phyloP scores from a whole-genome alignment of 345 rosid species.

The Theobroma cacao region DNA sequence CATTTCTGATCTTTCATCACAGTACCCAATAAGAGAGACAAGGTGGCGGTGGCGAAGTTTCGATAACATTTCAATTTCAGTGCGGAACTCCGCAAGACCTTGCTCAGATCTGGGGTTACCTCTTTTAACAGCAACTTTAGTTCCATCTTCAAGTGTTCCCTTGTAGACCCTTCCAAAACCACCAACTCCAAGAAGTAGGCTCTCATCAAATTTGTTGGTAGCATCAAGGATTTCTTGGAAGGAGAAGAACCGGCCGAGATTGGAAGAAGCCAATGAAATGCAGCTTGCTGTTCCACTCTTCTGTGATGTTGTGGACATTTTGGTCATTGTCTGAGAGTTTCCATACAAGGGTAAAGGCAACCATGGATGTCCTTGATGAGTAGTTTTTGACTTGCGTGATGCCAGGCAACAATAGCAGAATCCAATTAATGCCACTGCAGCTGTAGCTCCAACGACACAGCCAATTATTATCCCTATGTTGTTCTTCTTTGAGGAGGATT shows the following conservation, averaged over 20 bases:
- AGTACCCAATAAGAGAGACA: conserved; percentile 95
- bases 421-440: conserved; percentile 41
- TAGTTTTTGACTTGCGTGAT: conserved; percentile 48
- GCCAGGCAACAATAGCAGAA: conserved; percentile 59
- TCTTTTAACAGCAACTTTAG: conserved; percentile 89
- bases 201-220: conserved; percentile 90
- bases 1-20: conserved; percentile 97
- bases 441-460: conserved; percentile 45
- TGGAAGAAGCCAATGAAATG: conserved; percentile 73
- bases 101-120: conserved; percentile 99
- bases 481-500: conserved; percentile 38
- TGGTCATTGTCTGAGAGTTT: conserved; percentile 79
- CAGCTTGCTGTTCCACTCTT: conserved; percentile 89
- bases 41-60: conserved; percentile 97
- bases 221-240: conserved; percentile 93
- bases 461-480: conserved; percentile 45
- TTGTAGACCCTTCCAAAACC: conserved; percentile 96
- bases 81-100: conserved; percentile 96
- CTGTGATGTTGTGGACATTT: conserved; percentile 77
- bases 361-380: conserved; percentile 79
- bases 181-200: conserved; percentile 88
- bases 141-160: conserved; percentile 89
- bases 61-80: conserved; percentile 96
- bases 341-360: conserved; percentile 90
- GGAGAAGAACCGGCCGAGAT: conserved; percentile 76